phyloP scores from a whole-genome alignment of 768 basidiomycete genomes.

The Leccinum subgranulosum region DNA sequence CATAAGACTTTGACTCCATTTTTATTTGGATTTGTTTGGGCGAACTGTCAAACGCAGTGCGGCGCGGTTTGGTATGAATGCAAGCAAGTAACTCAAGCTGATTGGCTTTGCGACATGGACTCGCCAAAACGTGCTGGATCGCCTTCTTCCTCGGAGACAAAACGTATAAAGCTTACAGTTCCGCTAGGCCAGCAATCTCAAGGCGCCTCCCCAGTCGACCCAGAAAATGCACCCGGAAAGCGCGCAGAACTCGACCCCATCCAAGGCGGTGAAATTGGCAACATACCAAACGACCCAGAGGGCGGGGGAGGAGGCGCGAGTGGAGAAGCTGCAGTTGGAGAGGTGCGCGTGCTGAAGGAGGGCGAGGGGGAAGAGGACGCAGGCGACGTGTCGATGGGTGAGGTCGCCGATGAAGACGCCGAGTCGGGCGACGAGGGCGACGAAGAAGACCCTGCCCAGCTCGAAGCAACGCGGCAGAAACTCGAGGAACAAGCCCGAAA shows the following conservation, averaged over 20 bases:
- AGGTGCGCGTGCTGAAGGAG: slow-evolving; percentile 41
- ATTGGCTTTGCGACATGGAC: slow-evolving; percentile 44
- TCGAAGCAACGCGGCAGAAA: slow-evolving; percentile 74
- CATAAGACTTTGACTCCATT: not conserved
- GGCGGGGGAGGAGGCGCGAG: slow-evolving; percentile 12
- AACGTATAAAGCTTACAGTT: slow-evolving; percentile 56
- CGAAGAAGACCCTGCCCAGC: slow-evolving; percentile 81
- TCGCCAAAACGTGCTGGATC: slow-evolving; percentile 66
- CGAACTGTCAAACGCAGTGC: not conserved
- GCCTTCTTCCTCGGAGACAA: slow-evolving; percentile 52
- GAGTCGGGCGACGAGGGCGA: slow-evolving; percentile 81
- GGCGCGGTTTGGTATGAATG: slow-evolving; percentile 6
- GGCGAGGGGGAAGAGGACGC: slow-evolving; percentile 65
- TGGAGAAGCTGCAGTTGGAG: slow-evolving; percentile 26
- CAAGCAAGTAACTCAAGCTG: slow-evolving; percentile 20
- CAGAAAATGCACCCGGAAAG: slow-evolving; percentile 78
- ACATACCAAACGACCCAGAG: slow-evolving; percentile 48
- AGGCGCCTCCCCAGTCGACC: slow-evolving; percentile 74
- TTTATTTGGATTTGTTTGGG: slow-evolving; percentile 22
- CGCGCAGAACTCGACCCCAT: slow-evolving; percentile 87
- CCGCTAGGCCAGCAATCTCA: slow-evolving; percentile 46
- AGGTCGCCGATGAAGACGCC: slow-evolving; percentile 69
- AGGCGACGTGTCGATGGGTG: slow-evolving; percentile 80
- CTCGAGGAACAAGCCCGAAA: slow-evolving; percentile 87
- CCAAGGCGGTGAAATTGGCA: slow-evolving; percentile 73